Percentiles rank a stretch among this genome's conserved stretches.
Evolutionary conservation across 495 filamentous ascomycete species (phyloP).

Genomic region (Tuber aestivum): DNA sequence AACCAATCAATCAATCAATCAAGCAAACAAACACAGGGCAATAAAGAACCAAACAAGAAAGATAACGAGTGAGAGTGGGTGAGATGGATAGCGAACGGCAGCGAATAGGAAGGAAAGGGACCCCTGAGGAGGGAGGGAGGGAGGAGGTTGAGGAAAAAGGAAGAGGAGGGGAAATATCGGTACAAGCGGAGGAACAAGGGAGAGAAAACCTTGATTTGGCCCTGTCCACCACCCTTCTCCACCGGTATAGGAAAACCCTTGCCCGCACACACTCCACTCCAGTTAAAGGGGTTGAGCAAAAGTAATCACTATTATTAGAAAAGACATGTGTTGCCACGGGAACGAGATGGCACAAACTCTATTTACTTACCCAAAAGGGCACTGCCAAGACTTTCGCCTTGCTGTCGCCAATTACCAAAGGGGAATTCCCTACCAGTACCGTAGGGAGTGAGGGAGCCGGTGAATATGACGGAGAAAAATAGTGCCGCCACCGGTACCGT

Average conservation of each 20-base stretch:
- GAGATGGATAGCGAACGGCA: slow-evolving; percentile 11
- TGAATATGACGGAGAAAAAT: not conserved
- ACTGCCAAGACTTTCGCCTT: not conserved
- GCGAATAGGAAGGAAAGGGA: not conserved
- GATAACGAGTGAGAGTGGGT: slow-evolving; percentile 32
- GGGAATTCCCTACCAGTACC: not conserved
- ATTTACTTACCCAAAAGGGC: not conserved
- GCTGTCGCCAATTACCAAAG: not conserved
- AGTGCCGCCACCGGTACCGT: no score
- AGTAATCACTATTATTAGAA: not conserved
- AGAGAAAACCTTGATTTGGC: not conserved
- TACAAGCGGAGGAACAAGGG: not conserved
- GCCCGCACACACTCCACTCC: not conserved
- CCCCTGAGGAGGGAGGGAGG: not conserved
- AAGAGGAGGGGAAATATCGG: not conserved
- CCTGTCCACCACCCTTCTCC: not conserved
- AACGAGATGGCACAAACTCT: not conserved
- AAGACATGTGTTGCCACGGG: not conserved
- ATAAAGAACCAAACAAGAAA: slow-evolving; percentile 12
- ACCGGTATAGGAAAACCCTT: not conserved
- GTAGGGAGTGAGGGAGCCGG: not conserved
- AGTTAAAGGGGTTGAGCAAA: not conserved
- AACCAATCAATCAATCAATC: no score
- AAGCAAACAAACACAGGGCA: slow-evolving; percentile 33
- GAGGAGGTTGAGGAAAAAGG: not conserved